These are phyloP conservation scores for Solanum medicagineum DNA, from an alignment of 257 asterid species.

Conservation along the genomic window DNA sequence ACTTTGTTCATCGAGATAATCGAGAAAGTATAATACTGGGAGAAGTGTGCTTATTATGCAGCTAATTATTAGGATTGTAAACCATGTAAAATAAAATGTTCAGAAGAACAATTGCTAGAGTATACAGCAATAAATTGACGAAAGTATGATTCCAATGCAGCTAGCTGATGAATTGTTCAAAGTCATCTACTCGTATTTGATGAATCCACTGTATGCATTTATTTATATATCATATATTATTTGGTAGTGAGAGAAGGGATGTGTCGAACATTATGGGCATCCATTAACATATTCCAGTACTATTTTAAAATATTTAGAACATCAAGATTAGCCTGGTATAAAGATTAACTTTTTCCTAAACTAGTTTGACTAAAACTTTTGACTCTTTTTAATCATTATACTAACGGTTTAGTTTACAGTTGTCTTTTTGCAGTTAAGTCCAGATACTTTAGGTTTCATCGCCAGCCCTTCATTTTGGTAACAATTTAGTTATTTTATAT, in stretches of 20 bases:
- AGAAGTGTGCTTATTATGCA: background rate
- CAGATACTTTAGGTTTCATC: background rate
- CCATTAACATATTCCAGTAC: background rate
- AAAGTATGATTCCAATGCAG: slow-evolving; percentile 9
- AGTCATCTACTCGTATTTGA: background rate
- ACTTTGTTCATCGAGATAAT: background rate
- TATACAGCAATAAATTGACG: slow-evolving; percentile 5
- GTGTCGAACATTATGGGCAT: slow-evolving; percentile 16
- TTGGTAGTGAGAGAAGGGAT: background rate
- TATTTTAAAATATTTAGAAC: background rate
- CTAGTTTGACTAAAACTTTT: slow-evolving; percentile 12
- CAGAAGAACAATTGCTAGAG: background rate
- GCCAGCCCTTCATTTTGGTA: slow-evolving; percentile 7
- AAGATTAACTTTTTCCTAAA: background rate
- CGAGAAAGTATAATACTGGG: background rate
- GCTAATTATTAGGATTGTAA: background rate
- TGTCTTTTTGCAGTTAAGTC: background rate
- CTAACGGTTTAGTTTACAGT: background rate
- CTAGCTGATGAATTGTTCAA: background rate
- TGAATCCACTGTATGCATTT: background rate
- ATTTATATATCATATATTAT: background rate
- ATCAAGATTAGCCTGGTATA: slow-evolving; percentile 1
- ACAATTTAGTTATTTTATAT: background rate
- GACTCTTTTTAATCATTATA: background rate
- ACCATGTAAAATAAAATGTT: background rate